Evolutionary conservation across 2,329 filamentous ascomycete species (phyloP).

Genomic region (Microcyclospora pomicola): DNA sequence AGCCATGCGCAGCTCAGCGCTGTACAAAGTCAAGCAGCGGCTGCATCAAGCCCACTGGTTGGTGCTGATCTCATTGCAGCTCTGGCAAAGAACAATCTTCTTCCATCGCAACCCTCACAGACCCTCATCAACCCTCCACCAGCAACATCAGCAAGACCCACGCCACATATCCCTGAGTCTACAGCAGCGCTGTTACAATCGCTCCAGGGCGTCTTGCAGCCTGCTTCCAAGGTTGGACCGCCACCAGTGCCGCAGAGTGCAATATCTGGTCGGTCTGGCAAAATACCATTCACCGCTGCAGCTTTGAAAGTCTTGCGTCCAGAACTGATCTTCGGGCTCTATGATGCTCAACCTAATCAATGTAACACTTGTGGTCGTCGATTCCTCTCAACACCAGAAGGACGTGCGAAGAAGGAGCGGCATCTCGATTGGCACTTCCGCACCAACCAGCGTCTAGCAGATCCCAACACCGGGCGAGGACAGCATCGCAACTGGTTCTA

Average conservation of each 20-base stretch:
- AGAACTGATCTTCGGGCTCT: conserved; percentile 58
- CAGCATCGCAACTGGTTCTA: conserved; percentile 93
- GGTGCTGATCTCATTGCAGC: conserved; percentile 18
- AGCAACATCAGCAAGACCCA: conserved; percentile 6
- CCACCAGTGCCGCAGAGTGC: conserved; percentile 7
- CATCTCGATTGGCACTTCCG: conserved; percentile 99
- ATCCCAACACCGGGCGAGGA: conserved; percentile 63
- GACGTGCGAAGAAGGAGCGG: conserved; percentile 70
- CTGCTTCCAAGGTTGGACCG: conserved; percentile 10
- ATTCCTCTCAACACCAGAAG: conserved; percentile 63
- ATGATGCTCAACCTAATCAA: conserved; percentile 70
- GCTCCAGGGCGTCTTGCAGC: conserved; percentile 14
- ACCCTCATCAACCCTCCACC: neutral
- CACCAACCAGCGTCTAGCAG: conserved; percentile 76
- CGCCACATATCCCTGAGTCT: conserved; percentile 4
- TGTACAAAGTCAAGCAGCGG: conserved; percentile 16
- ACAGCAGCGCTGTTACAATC: conserved; percentile 15
- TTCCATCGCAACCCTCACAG: neutral
- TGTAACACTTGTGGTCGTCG: conserved; percentile 86
- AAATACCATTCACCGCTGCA: conserved; percentile 17
- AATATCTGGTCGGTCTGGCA: conserved; percentile 1
- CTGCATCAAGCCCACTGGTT: conserved; percentile 12
- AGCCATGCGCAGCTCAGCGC: conserved; percentile 18
- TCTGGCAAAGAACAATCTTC: conserved; percentile 18
- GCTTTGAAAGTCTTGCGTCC: conserved; percentile 44